Conservation (phyloP, 2,329 filamentous ascomycete species). For the Hymenoscyphus fraxineus region DNA sequence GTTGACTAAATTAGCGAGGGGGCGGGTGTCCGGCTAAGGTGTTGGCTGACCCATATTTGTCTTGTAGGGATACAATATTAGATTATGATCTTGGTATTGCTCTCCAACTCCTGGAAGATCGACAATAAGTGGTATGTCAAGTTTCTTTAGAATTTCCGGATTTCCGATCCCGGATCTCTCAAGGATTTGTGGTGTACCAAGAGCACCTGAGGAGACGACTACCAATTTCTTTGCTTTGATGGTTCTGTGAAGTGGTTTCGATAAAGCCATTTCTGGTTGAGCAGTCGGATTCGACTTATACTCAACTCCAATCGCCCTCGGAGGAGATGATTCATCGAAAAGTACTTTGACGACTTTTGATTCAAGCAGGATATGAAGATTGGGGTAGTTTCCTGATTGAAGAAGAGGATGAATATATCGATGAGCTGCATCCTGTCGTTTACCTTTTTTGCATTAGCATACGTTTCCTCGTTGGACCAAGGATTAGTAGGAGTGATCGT, state of each 20-base stretch:
- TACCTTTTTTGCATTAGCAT: conserved; percentile 37
- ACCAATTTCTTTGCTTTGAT: conserved; percentile 54
- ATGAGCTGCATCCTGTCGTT: conserved; percentile 56
- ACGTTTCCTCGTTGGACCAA: background rate
- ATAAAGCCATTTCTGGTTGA: conserved; percentile 34
- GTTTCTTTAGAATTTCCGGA: conserved; percentile 44
- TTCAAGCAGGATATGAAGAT: conserved; percentile 57
- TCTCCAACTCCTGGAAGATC: conserved; percentile 51
- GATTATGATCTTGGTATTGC: conserved; percentile 54
- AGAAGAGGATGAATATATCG: conserved; percentile 52
- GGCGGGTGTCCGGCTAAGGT: background rate
- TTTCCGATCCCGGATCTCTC: conserved; percentile 61
- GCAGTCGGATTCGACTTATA: conserved; percentile 48
- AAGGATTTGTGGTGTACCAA: conserved; percentile 44
- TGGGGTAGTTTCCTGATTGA: conserved; percentile 47
- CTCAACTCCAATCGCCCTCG: conserved; percentile 55
- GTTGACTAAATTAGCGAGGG: conserved; percentile 24
- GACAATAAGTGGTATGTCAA: conserved; percentile 44
- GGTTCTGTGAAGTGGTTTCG: conserved; percentile 32
- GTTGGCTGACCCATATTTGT: conserved; percentile 25
- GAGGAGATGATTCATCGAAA: conserved; percentile 45
- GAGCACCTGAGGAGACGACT: conserved; percentile 40
- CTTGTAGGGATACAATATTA: conserved; percentile 51
- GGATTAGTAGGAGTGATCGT: background rate
- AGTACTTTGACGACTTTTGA: conserved; percentile 53